phyloP scores from a whole-genome alignment of 805 yeast species.

The Ogataea paraovalis region DNA sequence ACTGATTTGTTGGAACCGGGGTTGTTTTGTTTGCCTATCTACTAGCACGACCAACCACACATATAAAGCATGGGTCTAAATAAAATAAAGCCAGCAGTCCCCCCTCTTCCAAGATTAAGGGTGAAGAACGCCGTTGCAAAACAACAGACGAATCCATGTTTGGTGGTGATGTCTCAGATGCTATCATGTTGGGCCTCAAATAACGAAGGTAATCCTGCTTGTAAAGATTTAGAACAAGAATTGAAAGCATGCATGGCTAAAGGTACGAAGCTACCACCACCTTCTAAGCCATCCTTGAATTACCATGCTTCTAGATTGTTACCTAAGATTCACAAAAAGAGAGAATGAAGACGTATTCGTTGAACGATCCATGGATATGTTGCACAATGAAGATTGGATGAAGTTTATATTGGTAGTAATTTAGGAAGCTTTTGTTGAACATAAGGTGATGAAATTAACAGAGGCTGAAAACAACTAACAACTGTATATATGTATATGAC shows the following conservation, averaged over 20 bases:
- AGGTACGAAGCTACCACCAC: conserved; percentile 30
- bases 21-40: too few species aligned
- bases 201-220: conserved; percentile 62
- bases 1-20: too few species aligned
- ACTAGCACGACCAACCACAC: not conserved
- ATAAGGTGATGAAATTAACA: too few species aligned
- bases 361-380: too few species aligned
- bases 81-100: conserved; percentile 34
- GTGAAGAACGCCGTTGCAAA: conserved; percentile 61
- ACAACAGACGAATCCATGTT: conserved; percentile 64
- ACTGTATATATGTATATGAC: not conserved
- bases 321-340: conserved; percentile 46
- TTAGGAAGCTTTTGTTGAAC: too few species aligned
- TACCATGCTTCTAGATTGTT: conserved; percentile 54
- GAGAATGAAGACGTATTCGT: conserved; percentile 9
- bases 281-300: conserved; percentile 43
- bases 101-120: conserved; percentile 71
- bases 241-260: conserved; percentile 71
- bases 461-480: not conserved
- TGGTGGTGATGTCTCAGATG: conserved; percentile 77
- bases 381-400: too few species aligned
- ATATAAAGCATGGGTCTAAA: conserved; percentile 15
- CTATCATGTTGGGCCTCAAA: conserved; percentile 96
- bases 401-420: too few species aligned
- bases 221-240: conserved; percentile 62